Percentiles rank a stretch among this genome's conserved stretches.
Evolutionary conservation across 306 rosid species (phyloP).

Genomic region (Medicago lupulina): DNA sequence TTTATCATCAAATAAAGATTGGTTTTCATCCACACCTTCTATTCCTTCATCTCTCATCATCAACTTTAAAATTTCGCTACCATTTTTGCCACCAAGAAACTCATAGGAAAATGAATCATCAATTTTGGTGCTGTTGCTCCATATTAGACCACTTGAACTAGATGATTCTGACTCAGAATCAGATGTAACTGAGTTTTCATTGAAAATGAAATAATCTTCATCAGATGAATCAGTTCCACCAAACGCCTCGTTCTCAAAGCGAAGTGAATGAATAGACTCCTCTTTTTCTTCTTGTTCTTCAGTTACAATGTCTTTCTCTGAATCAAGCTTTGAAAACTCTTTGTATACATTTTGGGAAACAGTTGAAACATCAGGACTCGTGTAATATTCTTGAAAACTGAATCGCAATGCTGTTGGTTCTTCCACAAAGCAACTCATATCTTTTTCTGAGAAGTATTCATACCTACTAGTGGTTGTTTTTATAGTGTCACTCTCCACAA

Average conservation of each 20-base stretch:
- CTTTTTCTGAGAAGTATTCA: constrained; percentile 42
- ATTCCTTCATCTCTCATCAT: constrained; percentile 34
- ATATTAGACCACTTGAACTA: constrained; percentile 41
- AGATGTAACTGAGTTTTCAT: constrained; percentile 46
- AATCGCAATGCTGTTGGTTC: constrained; percentile 59
- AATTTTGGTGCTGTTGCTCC: constrained; percentile 39
- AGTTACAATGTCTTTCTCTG: constrained; percentile 21
- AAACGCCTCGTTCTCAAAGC: constrained; percentile 35
- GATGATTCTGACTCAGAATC: constrained; percentile 56
- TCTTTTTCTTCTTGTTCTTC: constrained; percentile 30
- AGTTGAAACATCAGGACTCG: constrained; percentile 43
- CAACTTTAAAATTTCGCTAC: constrained; percentile 37
- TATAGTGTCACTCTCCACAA: constrained; percentile 32
- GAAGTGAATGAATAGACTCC: constrained; percentile 9
- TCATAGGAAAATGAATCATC: constrained; percentile 48
- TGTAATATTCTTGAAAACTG: constrained; percentile 54
- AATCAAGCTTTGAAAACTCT: constrained; percentile 23
- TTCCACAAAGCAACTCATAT: constrained; percentile 53
- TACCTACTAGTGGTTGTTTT: constrained; percentile 49
- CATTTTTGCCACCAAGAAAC: constrained; percentile 48
- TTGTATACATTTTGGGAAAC: constrained; percentile 34
- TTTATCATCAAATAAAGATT: constrained; percentile 33
- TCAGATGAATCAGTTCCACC: constrained; percentile 52
- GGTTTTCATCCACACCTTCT: constrained; percentile 30
- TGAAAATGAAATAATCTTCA: constrained; percentile 48